Evolutionary conservation across 257 asterid species (phyloP).

Genomic region (Anisodus acutangulus): DNA sequence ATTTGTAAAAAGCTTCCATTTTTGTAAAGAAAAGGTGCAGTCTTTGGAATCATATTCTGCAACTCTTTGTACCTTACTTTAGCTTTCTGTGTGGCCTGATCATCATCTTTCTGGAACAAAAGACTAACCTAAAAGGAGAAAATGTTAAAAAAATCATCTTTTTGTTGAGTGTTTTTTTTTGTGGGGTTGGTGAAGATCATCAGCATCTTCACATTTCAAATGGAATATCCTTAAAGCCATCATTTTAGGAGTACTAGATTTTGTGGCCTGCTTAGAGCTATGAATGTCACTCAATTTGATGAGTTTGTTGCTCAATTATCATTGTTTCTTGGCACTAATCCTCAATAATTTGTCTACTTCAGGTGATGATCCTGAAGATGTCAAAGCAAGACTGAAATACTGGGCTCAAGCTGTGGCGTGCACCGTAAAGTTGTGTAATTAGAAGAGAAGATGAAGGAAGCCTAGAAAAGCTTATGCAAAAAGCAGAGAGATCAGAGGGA

Average conservation of each 20-base stretch:
- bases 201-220: not conserved
- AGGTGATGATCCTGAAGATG: slow-evolving; percentile 58
- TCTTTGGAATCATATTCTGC: not conserved
- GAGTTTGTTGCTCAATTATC: not conserved
- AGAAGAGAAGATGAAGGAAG: slow-evolving; percentile 24
- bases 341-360: not conserved
- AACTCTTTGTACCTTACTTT: not conserved
- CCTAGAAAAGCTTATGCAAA: slow-evolving; percentile 9
- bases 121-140: not conserved
- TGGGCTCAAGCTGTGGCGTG: slow-evolving; percentile 58
- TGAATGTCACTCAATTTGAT: not conserved
- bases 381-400: slow-evolving; percentile 52
- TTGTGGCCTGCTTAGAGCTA: not conserved
- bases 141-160: not conserved
- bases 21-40: not conserved
- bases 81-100: not conserved
- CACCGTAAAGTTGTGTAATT: slow-evolving; percentile 47
- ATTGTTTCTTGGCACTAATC: not conserved
- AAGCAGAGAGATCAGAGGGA: not conserved
- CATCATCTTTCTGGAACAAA: not conserved
- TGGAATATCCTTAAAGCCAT: not conserved
- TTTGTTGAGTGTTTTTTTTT: not conserved
- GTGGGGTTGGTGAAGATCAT: not conserved
- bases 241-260: not conserved
- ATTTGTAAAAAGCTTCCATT: not conserved